Conservation (phyloP, 116 monocot genomes). For the Papilionanthe hybrid region DNA sequence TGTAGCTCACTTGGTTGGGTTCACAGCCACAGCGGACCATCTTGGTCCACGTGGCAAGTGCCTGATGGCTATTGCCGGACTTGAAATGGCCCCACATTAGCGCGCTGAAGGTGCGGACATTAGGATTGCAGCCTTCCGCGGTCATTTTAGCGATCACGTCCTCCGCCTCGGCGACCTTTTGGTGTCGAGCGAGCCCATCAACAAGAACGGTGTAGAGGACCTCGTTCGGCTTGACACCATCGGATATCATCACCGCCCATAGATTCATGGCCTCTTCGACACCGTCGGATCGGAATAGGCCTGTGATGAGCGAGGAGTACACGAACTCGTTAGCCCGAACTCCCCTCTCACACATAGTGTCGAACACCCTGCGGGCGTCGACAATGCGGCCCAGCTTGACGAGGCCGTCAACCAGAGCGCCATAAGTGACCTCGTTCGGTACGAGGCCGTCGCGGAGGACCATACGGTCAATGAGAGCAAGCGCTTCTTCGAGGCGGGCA, state of each 20-base stretch:
- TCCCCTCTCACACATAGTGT: constrained; percentile 41
- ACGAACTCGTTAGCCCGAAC: constrained; percentile 45
- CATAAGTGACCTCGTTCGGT: constrained; percentile 69
- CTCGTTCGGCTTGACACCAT: constrained; percentile 50
- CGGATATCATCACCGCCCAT: constrained; percentile 56
- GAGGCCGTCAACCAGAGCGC: constrained; percentile 61
- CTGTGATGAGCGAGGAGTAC: constrained; percentile 60
- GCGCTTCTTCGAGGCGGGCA: constrained; percentile 48
- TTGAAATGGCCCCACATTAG: constrained; percentile 67
- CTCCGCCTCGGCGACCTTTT: constrained; percentile 55
- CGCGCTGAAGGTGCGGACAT: constrained; percentile 55
- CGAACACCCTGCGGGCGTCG: constrained; percentile 44
- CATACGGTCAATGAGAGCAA: constrained; percentile 55
- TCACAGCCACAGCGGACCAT: constrained; percentile 49
- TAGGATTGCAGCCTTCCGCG: constrained; percentile 46
- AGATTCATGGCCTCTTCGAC: constrained; percentile 37
- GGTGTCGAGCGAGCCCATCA: constrained; percentile 52
- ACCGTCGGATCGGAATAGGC: constrained; percentile 40
- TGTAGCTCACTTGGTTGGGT: constrained; percentile 66
- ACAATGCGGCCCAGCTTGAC: constrained; percentile 35
- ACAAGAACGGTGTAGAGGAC: constrained; percentile 63
- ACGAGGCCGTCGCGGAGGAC: constrained; percentile 25
- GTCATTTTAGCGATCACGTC: constrained; percentile 39
- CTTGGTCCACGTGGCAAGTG: constrained; percentile 53
- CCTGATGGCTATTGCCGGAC: constrained; percentile 32